Base-by-base conservation (phyloP, 805 yeast species). In the Deakozyma indianensis region DNA sequence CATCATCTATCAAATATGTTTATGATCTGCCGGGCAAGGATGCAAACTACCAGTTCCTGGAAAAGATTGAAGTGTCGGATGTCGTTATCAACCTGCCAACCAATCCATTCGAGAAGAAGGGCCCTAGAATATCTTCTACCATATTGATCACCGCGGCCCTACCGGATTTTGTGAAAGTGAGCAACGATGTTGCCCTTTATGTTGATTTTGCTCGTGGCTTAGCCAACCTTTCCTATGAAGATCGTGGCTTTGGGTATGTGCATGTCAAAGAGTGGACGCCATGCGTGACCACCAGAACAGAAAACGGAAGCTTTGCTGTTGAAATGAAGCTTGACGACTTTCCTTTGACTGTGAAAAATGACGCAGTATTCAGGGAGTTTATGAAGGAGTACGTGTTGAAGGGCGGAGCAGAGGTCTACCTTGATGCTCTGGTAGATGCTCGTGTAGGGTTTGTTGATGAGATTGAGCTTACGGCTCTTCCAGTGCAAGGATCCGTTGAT, bases 241-340 rank as follows among this genome's bases (percentile, higher is more conserved):
- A 56, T 2, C 50, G 47, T 15, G 63, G 62, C 45, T 75, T 76
- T 55, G 70, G 73, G 3, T 61, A 65, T n/a, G 55, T 75, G 14
- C 63, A 65, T 3, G 53, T 72, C 52, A 54, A 55, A 7, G 66
- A 65, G 4, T 76, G 80, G 80, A 62, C 63, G 22, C 57, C 59
- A 0, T 71, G 76, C 3, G 57, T 53, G 32, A 63, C 48, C 45
- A 52, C 27, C 2, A 50, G 50, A 14, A 48, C 44, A 2, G 52
- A 47, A 4, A 50, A 42, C 18, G 56, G 56, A 1, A 55, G 58
- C 22, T 60, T 69, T 49, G 56, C 58, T 16, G 57, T 75, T 1
- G 56, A 56, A 28, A 61, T 74, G 42, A 60, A 55, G 38, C 56
- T 75, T 23, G 62, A 64, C n/a, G 61, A 67, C 38, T 64, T 71